Evolutionary conservation across 345 rosid genomes (phyloP).

Genomic region (Physaria fendleri): DNA sequence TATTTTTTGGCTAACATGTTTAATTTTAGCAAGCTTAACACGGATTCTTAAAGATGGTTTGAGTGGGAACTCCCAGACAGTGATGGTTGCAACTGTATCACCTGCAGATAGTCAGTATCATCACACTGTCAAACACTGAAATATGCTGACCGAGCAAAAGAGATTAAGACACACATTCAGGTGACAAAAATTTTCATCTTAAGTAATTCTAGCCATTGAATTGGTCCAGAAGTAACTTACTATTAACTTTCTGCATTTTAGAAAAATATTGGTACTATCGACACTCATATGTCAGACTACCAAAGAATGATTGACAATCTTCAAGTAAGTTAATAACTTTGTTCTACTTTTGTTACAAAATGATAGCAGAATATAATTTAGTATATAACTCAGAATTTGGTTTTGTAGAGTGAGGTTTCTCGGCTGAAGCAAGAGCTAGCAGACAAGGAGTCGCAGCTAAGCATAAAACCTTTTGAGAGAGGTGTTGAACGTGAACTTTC

Average conservation of each 20-base stretch:
- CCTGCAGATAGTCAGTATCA: slow-evolving; percentile 39
- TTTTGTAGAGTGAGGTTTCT: slow-evolving; percentile 66
- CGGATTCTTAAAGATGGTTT: slow-evolving; percentile 97
- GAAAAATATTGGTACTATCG: slow-evolving; percentile 92
- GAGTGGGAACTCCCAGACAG: slow-evolving; percentile 95
- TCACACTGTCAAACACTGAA: slow-evolving; percentile 82
- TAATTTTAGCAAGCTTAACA: slow-evolving; percentile 57
- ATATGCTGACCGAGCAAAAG: slow-evolving; percentile 98
- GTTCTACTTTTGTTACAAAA: not conserved
- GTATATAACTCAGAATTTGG: slow-evolving; percentile 18
- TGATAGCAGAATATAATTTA: not conserved
- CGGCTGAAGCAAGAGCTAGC: slow-evolving; percentile 78
- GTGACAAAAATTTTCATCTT: slow-evolving; percentile 7
- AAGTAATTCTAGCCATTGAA: not conserved
- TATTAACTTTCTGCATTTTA: slow-evolving; percentile 20
- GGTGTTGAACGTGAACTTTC: slow-evolving; percentile 83
- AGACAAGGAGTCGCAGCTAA: slow-evolving; percentile 71
- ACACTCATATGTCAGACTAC: slow-evolving; percentile 87
- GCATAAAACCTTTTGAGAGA: slow-evolving; percentile 64
- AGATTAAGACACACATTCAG: slow-evolving; percentile 86
- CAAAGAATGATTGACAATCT: slow-evolving; percentile 95
- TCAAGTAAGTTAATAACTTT: slow-evolving; percentile 43
- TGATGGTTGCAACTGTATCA: slow-evolving; percentile 75
- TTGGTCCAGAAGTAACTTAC: slow-evolving; percentile 16
- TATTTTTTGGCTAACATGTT: not conserved